Conservation (phyloP, 2,329 filamentous ascomycete species). For the Aspergillus cejpii region DNA sequence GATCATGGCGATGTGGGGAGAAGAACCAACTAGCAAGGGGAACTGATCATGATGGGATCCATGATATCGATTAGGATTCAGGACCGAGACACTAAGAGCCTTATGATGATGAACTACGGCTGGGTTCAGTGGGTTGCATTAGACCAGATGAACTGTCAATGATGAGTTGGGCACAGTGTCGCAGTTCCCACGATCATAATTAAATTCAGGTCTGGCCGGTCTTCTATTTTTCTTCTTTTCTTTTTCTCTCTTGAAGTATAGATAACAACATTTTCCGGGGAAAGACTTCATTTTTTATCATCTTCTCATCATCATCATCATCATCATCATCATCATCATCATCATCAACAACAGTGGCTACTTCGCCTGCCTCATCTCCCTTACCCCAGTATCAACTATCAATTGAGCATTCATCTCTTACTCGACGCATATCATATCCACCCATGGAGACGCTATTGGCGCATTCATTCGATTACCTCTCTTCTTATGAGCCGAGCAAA, state of each 20-base stretch:
- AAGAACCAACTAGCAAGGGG: slow-evolving; percentile 5
- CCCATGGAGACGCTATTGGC: slow-evolving; percentile 86
- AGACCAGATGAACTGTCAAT: neutral
- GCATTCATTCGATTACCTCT: slow-evolving; percentile 92
- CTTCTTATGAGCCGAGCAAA: slow-evolving; percentile 81
- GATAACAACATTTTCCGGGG: slow-evolving; percentile 1
- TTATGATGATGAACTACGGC: neutral
- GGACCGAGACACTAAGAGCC: neutral
- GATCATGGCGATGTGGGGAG: slow-evolving; percentile 14
- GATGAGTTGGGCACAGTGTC: neutral
- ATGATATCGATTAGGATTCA: slow-evolving; percentile 6
- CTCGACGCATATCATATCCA: slow-evolving; percentile 8
- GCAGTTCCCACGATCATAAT: neutral
- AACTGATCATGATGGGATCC: slow-evolving; percentile 6
- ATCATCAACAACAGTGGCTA: no score
- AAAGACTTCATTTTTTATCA: neutral
- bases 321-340: neutral
- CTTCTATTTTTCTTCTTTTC: slow-evolving; percentile 6
- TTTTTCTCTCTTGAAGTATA: slow-evolving; percentile 1
- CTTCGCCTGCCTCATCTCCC: slow-evolving; percentile 2
- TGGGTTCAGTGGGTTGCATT: neutral
- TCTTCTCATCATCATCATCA: neutral
- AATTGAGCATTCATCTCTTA: slow-evolving; percentile 1
- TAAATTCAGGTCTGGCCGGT: slow-evolving; percentile 6
- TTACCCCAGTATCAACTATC: neutral